These are phyloP conservation scores for Carex cristatella DNA, from an alignment of 176 grass and related monocot genomes.

Conservation along the genomic window DNA sequence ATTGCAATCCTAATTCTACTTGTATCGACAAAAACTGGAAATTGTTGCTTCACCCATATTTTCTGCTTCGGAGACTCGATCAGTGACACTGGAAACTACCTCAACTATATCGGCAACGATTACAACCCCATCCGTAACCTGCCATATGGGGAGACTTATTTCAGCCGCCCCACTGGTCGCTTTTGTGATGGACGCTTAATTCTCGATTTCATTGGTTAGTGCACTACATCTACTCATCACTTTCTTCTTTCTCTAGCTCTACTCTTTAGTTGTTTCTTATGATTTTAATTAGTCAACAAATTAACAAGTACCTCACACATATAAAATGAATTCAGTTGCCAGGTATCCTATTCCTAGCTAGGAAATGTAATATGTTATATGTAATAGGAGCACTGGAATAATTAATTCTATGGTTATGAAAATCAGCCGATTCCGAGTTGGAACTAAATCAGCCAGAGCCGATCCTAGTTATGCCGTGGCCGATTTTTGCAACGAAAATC, in stretches of 20 bases:
- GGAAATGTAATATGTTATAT: neutral
- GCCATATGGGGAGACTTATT: slow-evolving; percentile 73
- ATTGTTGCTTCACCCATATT: slow-evolving; percentile 58
- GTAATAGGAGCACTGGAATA: too few species aligned
- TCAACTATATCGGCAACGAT: slow-evolving; percentile 17
- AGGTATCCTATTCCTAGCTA: neutral
- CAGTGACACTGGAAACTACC: slow-evolving; percentile 74
- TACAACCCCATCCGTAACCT: slow-evolving; percentile 24
- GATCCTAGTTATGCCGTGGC: too few species aligned
- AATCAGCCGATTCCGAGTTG: too few species aligned
- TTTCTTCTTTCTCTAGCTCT: too few species aligned
- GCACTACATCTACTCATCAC: neutral
- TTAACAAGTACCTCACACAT: too few species aligned
- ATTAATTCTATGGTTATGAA: too few species aligned
- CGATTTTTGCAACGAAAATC: too few species aligned
- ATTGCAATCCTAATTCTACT: neutral
- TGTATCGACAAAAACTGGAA: neutral
- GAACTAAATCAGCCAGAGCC: too few species aligned
- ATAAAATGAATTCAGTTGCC: neutral
- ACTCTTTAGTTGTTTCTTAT: neutral
- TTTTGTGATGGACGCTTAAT: slow-evolving; percentile 69
- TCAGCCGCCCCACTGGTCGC: slow-evolving; percentile 52
- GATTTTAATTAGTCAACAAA: neutral
- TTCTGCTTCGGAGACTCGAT: slow-evolving; percentile 91
- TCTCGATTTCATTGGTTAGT: slow-evolving; percentile 82